Evolutionary conservation across 495 filamentous ascomycete species (phyloP), one percentile per base, ranked within the genome.

Genomic region (Hypoxylon cercidicola): DNA sequence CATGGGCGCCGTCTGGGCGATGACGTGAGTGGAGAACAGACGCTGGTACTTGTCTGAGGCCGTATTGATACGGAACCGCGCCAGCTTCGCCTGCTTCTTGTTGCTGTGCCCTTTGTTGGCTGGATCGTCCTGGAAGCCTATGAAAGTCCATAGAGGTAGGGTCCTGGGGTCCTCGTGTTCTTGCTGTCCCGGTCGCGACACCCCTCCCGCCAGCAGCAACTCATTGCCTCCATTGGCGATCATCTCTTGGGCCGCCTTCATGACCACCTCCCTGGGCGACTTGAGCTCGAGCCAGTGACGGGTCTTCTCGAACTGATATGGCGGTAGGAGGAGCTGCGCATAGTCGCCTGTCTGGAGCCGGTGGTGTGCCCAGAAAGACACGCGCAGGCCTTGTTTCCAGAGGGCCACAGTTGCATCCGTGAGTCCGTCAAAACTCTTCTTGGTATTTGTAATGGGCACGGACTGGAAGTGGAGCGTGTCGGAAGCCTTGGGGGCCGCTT

Each of bases 351-450:
- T 79, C 62, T 82, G 82, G 1, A 16, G 50, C 0, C 18, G 18
- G 55, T 83, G 78, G 49, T 81, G 78, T 0, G 75, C 55, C 86
- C 85, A 88, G 74, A 82, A 85, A 6, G 60, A 35, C 1, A 72
- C 74, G 0, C 60, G 63, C 0, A 78, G 25, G 0, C 83, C 81
- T 1, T 71, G 61, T 41, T 77, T 79, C 84, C 86, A 87, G 0
- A 87, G 77, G 0, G 48, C 44, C 0, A 78, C 3, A 0, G 82
- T 85, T 2, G 78, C 67, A 11, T 85, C 75, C 0, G 74, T 71
- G 0, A 87, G 69, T 8, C n/a, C 48, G 0, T 73, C 20, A 7
- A 74, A 35, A 2, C 70, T 72, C 3, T 70, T 73, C 10, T 71
- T 54, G 16, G 39, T 69, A 35, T 47, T 50, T 0, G 72, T 81